These are phyloP conservation scores for Arachis hypogaea DNA, from an alignment of 306 rosid species.

Conservation along the genomic window DNA sequence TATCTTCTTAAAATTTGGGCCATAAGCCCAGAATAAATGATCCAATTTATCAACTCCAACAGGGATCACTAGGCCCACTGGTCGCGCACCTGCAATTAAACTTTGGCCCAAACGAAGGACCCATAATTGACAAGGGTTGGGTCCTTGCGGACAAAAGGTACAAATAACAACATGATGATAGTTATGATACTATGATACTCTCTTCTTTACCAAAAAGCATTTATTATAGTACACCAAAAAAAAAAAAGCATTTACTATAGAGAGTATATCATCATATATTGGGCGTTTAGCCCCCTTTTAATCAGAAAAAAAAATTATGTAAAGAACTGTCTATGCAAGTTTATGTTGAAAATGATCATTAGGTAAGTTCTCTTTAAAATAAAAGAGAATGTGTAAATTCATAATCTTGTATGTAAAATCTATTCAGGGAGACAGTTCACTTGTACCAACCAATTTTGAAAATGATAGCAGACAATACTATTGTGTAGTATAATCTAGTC, in stretches of 20 bases:
- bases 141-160: not conserved
- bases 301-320: no score
- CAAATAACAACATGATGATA: no score
- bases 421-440: not conserved
- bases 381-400: not conserved
- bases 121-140: not conserved
- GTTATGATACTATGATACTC: no score
- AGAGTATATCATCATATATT: no score
- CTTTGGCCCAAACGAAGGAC: not conserved
- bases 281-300: no score
- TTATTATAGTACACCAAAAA: no score
- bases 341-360: not conserved
- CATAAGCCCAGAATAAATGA: not conserved
- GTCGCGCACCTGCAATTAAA: conserved; percentile 13
- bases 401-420: not conserved
- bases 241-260: no score
- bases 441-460: not conserved
- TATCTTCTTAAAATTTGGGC: not conserved
- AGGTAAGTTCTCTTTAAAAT: no score
- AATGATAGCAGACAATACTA: not conserved
- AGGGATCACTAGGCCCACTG: not conserved
- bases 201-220: no score
- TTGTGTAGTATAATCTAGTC: not conserved
- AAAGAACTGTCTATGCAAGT: no score
- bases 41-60: not conserved